Conservation (phyloP, 2,329 filamentous ascomycete species). For the Sclerotinia sclerotiorum region DNA sequence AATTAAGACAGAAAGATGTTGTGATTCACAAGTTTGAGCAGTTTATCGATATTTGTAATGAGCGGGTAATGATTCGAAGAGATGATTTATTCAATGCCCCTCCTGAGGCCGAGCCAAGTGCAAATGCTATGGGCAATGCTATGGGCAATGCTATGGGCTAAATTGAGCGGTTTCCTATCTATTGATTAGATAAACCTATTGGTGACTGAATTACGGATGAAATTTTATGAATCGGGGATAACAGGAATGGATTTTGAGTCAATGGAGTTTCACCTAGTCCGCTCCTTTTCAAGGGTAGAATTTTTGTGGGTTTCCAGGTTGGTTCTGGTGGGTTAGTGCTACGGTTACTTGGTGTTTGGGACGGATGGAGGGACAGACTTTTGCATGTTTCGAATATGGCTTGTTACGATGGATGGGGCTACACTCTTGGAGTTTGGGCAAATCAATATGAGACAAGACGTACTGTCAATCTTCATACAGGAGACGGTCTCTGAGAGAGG, state of each 20-base stretch:
- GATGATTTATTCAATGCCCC: conserved; percentile 47
- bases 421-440: not conserved
- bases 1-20: conserved; percentile 62
- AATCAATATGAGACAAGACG: not conserved
- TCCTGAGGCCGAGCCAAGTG: conserved; percentile 28
- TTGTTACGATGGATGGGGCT: not conserved
- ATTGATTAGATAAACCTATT: conserved; percentile 4
- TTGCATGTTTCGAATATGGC: not conserved
- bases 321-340: not conserved
- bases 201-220: not conserved
- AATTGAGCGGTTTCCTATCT: not conserved
- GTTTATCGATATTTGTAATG: conserved; percentile 69
- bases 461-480: not conserved
- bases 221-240: conserved; percentile 1
- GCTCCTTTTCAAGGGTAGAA: not conserved
- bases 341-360: conserved; percentile 5
- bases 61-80: conserved; percentile 63
- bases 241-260: not conserved
- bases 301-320: not conserved
- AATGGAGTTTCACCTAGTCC: not conserved
- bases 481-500: not conserved
- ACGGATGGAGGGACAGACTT: not conserved
- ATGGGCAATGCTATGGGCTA: conserved; percentile 18
- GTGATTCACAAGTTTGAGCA: conserved; percentile 65
- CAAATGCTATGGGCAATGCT: conserved; percentile 28